A percentile compares a stretch with the other conserved stretches of the same genome.
phyloP scores from a whole-genome alignment of 2,329 filamentous ascomycete species.

The Ophiognomonia clavigignenti-juglandacearum region DNA sequence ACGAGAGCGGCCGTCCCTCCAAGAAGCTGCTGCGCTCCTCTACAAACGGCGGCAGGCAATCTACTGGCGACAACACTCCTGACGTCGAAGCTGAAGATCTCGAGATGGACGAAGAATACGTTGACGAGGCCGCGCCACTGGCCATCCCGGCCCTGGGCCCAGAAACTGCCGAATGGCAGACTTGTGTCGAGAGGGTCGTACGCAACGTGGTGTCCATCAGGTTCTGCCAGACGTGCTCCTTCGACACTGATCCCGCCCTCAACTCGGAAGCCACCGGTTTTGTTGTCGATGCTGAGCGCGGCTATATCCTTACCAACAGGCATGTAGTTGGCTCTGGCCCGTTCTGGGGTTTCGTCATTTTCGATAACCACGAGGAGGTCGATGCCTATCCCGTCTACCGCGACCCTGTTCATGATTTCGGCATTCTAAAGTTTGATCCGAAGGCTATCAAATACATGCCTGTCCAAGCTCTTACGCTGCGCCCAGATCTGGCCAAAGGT shows the following conservation, averaged over 20 bases:
- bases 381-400: slow-evolving; percentile 96
- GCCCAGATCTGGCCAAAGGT: slow-evolving; percentile 77
- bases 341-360: slow-evolving; percentile 97
- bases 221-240: slow-evolving; percentile 96
- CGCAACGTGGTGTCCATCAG: slow-evolving; percentile 73
- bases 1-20: slow-evolving; percentile 19
- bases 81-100: slow-evolving; percentile 16
- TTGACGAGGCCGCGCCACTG: slow-evolving; percentile 13
- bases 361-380: slow-evolving; percentile 97
- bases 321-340: slow-evolving; percentile 94
- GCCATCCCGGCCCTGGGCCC: slow-evolving; percentile 31
- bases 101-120: slow-evolving; percentile 14
- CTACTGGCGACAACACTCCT: slow-evolving; percentile 20
- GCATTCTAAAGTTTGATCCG: slow-evolving; percentile 92
- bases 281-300: slow-evolving; percentile 89
- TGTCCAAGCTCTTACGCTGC: slow-evolving; percentile 70
- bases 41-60: slow-evolving; percentile 20
- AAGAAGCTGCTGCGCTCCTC: slow-evolving; percentile 21
- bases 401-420: slow-evolving; percentile 97
- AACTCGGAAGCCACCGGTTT: slow-evolving; percentile 97
- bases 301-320: slow-evolving; percentile 82
- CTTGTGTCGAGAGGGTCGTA: slow-evolving; percentile 67
- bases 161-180: slow-evolving; percentile 78
- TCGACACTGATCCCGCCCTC: slow-evolving; percentile 92
- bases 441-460: slow-evolving; percentile 97